Evolutionary conservation across 306 rosid genomes (phyloP), one percentile per base, ranked within the genome.

Genomic region (Prosopis cineraria): DNA sequence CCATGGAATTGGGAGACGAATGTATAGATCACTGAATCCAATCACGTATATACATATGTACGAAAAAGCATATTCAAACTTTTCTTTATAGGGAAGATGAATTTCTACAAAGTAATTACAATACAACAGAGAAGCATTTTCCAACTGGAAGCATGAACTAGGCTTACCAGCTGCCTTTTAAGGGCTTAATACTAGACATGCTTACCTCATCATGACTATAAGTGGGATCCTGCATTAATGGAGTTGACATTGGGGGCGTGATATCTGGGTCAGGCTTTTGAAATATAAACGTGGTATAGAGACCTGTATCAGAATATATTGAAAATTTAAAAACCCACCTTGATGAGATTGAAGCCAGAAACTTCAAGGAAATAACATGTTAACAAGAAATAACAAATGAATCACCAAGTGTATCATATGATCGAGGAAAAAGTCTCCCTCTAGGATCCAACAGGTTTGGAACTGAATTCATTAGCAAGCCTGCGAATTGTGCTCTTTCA

Each of bases 181-280:
- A 19, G 44, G 31, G 53, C 44, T 66, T 56, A 65, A 37, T 39
- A 10, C 31, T 2, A 7, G 5, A 77, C 59, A 67, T 30, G 70
- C 89, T 89, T 82, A 84, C 97, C 97, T 93, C 99, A n/a, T 95
- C 99, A 1, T 52, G 88, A 81, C 52, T 82, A 80, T 88, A 86
- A 60, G 79, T 81, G 24, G 81, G 56, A 34, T 95, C 98, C 48
- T 62, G 89, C 86, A 90, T 65, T 43, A 85, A 70, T 41, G 98
- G 99, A 65, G 93, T 83, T 45, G 44, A 53, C 56, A 88, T 73
- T 10, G 97, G 98, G 10, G 97, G 98, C 44, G 78, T 76, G 24
- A 88, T 65, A 70, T 93, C 96, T 10, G 99, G 99, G 84, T 95
- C 93, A 78, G 97, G 98, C 83, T 95, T 95, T 83, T 90, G 98